Base-by-base conservation (phyloP, 2,329 filamentous ascomycete genomes). In the Fusarium neocosmosporiellum region DNA sequence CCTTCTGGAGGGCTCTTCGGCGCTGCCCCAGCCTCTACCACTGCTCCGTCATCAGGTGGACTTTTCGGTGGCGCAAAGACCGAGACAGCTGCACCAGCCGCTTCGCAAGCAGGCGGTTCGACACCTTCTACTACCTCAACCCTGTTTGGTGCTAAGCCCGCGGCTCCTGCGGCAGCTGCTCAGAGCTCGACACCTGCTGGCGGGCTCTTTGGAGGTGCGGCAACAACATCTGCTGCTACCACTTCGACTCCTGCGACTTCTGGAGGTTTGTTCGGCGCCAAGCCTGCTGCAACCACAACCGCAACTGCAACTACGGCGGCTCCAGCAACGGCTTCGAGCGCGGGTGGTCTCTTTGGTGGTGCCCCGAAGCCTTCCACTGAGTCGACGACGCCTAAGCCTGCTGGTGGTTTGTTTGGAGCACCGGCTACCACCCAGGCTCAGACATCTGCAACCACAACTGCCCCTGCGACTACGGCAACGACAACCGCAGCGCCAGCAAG, bases 101-200 rank as follows among this genome's bases (percentile, higher is more conserved):
- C 73, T 33, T 50, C 75, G 18, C 71, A 76, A 59, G 70, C 80
- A 22, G 67, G 50, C 53, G 43, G 46, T 18, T 72, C 79, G 29
- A 65, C 75, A 27, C 67, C 70, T 64, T 59, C 75, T 34, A 43
- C 74, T 33, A 75, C 74, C 36, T 63, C 78, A 31, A 65, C 66
- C 11, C 70, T 86, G 22, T 88, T 88, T 61, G 81, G 83, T 61
- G 75, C 80, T 20, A 86, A 85, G 75, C 80, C 83, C 39, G 78
- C 83, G 11, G 77, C 81, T 14, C 67, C 83, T 24, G 79, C 83
- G 36, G 73, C 80, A 18, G 65, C 77, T 29, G 60, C 76, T 14
- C 79, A 83, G 14, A 69, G 80, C 50, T 71, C 84, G 33, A 66
- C 82, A n/a, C 72, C 82, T 20, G 71, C 82, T n/a, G 73, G 79